Base-by-base conservation (phyloP, 176 grass and related monocot species). In the Dendrocalamus sinicus region DNA sequence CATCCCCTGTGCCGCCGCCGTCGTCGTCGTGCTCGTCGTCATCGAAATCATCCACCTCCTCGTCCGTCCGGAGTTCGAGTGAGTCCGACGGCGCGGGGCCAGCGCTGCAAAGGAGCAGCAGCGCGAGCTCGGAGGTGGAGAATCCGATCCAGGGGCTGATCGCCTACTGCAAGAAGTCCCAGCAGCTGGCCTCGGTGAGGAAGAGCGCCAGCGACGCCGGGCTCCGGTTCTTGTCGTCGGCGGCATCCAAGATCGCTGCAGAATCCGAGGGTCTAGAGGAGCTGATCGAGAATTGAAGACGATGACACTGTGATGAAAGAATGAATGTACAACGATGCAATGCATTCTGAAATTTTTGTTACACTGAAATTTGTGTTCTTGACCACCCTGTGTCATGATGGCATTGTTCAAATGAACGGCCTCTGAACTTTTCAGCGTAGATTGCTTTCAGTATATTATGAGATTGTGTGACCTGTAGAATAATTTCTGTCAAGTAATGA, bases 101-200 rank as follows among this genome's bases (percentile, higher is more conserved):
- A 44, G 81, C 78, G 79, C 90, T 98, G 65, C 75, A 89, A 78
- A 90, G 93, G 90, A 95, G 93, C 80, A 95, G 93, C 88, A 98
- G 91, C 80, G 91, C 83, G 17, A 94, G 86, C 83, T 92, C 90
- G 17, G 96, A 98, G 77, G 76, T 80, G 81, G 96, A 95, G 91
- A 95, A 88, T 83, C 92, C 96, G 5, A 94, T 98, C 82, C 93
- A 98, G 79, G 93, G 96, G 5, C 88, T 92, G 22, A 98, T 98
- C 50, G 90, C 93, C 28, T 92, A 95, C 80, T 98, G 96, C 90
- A 98, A 98, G 84, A 98, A 84, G 75, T 98, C 96, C 1, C 95
- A 98, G 80, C 90, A 95, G 64, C 74, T 89, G 61, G 83, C 86
- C 4, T 88, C 91, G 0, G 93, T 85, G 9, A 82, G 93, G 78